Percentiles rank a stretch among this genome's conserved stretches.
These are phyloP conservation scores for Nannochloropsis oceanica DNA, from an alignment of 108 stramenopile genomes.

Conservation along the genomic window DNA sequence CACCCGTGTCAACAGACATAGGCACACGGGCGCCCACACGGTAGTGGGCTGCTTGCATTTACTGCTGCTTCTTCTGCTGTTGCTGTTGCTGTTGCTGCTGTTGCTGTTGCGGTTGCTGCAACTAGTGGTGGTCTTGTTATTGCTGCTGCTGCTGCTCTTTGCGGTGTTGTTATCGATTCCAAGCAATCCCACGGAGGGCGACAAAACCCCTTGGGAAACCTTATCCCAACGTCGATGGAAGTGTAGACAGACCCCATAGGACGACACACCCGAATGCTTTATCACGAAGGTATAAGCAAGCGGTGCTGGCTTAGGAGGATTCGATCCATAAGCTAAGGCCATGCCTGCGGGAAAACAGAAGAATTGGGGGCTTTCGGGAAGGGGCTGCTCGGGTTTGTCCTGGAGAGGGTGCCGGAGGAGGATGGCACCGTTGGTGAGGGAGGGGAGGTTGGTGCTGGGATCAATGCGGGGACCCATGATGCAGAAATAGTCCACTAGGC, in stretches of 20 bases:
- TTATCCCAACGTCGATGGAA: constrained; percentile 12
- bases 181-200: neutral
- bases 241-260: constrained; percentile 19
- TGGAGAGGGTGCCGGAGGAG: neutral
- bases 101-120: neutral
- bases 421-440: neutral
- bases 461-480: constrained; percentile 6
- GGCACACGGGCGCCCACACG: constrained; percentile 24
- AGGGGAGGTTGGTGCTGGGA: neutral
- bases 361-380: neutral
- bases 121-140: neutral
- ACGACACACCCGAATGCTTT: neutral
- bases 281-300: neutral
- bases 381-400: neutral
- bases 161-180: neutral
- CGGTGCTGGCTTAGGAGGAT: neutral
- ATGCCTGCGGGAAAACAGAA: neutral
- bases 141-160: neutral
- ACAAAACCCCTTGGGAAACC: neutral
- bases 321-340: neutral
- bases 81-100: neutral
- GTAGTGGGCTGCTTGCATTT: neutral
- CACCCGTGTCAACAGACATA: constrained; percentile 25
- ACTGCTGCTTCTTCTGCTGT: neutral
- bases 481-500: constrained; percentile 26